These are phyloP conservation scores for Nepenthes alata DNA, from an alignment of 179 eudicot genomes.

Conservation along the genomic window DNA sequence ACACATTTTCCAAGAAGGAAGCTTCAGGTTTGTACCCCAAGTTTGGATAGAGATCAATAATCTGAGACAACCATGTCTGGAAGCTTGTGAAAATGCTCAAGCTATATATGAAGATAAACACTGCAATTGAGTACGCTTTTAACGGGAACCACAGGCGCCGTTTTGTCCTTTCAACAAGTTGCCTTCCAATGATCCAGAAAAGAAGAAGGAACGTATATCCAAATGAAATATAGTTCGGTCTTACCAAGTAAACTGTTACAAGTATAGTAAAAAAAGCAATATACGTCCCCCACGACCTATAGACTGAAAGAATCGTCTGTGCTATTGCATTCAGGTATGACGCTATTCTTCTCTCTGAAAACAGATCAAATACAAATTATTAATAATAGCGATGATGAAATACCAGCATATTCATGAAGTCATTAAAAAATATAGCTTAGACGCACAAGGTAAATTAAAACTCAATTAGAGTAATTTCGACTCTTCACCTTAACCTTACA, in stretches of 20 bases:
- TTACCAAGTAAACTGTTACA: constrained; percentile 66
- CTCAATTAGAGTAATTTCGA: too few relatives aligned
- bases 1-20: constrained; percentile 61
- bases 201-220: constrained; percentile 87
- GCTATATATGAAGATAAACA: constrained; percentile 63
- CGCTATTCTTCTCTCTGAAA: constrained; percentile 85
- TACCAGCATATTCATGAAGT: neutral
- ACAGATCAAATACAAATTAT: constrained; percentile 13
- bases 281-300: constrained; percentile 88
- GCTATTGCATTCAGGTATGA: constrained; percentile 77
- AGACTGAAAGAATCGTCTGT: constrained; percentile 52
- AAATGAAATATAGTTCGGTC: constrained; percentile 79
- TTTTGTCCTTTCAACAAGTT: constrained; percentile 78
- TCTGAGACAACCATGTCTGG: constrained; percentile 52
- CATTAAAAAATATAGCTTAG: neutral
- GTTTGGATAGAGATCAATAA: constrained; percentile 49
- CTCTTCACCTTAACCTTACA: too few relatives aligned
- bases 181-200: constrained; percentile 93
- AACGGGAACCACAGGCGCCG: constrained; percentile 88
- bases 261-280: constrained; percentile 83
- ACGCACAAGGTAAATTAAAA: neutral
- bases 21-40: constrained; percentile 61
- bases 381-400: neutral
- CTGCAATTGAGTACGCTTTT: constrained; percentile 65
- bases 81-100: constrained; percentile 75